Evolutionary conservation across 768 basidiomycete species (phyloP), one percentile per base, ranked within the genome.

Genomic region (Tremella yokohamensis): DNA sequence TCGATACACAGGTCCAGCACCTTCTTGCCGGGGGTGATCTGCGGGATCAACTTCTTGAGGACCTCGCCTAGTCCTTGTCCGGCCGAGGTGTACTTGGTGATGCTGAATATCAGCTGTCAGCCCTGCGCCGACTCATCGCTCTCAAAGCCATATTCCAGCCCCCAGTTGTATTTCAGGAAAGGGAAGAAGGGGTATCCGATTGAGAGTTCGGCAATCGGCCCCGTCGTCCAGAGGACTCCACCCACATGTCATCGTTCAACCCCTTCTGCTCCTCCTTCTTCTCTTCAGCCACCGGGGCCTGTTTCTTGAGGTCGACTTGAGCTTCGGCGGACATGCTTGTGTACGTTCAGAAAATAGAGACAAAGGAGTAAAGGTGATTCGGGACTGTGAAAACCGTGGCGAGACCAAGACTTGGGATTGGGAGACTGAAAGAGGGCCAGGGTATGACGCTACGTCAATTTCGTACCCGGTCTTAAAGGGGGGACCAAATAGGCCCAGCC

Each of bases 61-160:
- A 88, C 90, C 66, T 84, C 82, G 68, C 88, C 83, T 40, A 89
- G 86, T 78, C 94, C 90, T 66, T 93, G 90, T 56, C 89, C 90
- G 19, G 94, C 91, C n/a, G 85, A 82, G 88, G 94, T 76, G 73
- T 79, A 79, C 68, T 79, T 79, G 68, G 76, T 76, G 51, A 78
- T 54, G 48, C 76, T 77, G 11, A n/a, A 6, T 18, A 39, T 55
- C 49, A 58, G 56, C 38, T 1, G 7, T 24, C 16, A 1, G 25
- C 20, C 24, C 29, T 8, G 20, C 19, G 18, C 18, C 50, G 25
- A 20, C 19, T 13, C 40, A 34, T 1, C 19, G 25, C 24, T 29
- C 18, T 42, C 20, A 8, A 26, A 29, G 4, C 25, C 34, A 37
- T 18, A 45, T 6, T 16, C 42, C 8, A 45, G n/a, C 6, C 42